phyloP scores from a whole-genome alignment of 768 basidiomycete genomes.

The Pholiota molesta region DNA sequence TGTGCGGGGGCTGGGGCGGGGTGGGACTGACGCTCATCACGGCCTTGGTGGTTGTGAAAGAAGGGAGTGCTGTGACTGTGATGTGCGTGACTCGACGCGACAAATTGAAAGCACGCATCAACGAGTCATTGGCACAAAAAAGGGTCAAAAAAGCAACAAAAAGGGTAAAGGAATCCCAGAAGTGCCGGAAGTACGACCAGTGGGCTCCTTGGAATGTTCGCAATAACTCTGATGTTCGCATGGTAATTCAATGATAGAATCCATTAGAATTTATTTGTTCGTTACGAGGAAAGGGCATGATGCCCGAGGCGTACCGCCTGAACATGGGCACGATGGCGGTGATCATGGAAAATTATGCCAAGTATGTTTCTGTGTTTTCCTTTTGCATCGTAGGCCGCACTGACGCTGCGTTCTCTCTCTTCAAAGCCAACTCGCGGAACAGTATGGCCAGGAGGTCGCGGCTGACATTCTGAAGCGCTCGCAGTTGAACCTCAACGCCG shows the following conservation, averaged over 20 bases:
- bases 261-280: no score
- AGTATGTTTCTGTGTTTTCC: slow-evolving; percentile 11
- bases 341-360: slow-evolving; percentile 84
- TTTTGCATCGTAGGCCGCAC: neutral
- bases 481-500: slow-evolving; percentile 37
- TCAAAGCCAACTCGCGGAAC: slow-evolving; percentile 64
- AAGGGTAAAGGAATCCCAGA: no score
- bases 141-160: no score
- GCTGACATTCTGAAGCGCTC: slow-evolving; percentile 55
- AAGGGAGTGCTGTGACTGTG: slow-evolving; percentile 12
- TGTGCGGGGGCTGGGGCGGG: neutral
- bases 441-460: slow-evolving; percentile 65
- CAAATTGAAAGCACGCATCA: slow-evolving; percentile 11
- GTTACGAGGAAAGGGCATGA: slow-evolving; percentile 73
- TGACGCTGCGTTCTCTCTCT: neutral
- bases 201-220: no score
- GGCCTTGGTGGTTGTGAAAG: slow-evolving; percentile 14
- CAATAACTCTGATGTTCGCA: no score
- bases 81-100: slow-evolving; percentile 20
- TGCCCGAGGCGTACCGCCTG: slow-evolving; percentile 80
- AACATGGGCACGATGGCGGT: slow-evolving; percentile 72
- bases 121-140: neutral
- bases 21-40: slow-evolving; percentile 27
- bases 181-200: no score
- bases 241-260: no score